These are phyloP conservation scores for Mycena vulgaris DNA, from an alignment of 768 basidiomycete species.

Conservation along the genomic window DNA sequence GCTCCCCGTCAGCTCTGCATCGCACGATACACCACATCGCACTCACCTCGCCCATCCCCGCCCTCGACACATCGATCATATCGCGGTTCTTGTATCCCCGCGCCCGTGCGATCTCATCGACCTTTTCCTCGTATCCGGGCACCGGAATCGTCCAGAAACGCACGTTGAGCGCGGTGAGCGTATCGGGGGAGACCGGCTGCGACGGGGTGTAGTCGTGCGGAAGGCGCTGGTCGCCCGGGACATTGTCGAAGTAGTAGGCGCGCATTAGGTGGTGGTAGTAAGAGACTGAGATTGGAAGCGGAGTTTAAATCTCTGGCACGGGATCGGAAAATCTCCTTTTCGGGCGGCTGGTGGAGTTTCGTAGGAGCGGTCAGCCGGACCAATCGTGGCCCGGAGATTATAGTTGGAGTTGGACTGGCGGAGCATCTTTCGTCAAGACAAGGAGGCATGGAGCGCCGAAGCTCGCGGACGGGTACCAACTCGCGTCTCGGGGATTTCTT, in stretches of 20 bases:
- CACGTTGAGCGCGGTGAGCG: conserved; percentile 73
- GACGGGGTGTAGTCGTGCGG: conserved; percentile 80
- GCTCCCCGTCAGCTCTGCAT: neutral
- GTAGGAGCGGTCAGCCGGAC: neutral
- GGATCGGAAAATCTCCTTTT: neutral
- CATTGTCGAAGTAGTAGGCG: conserved; percentile 83
- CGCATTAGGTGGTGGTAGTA: conserved; percentile 62
- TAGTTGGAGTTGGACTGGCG: too few relatives aligned
- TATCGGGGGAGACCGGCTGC: conserved; percentile 64
- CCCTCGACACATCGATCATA: conserved; percentile 81
- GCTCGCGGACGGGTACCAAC: too few relatives aligned
- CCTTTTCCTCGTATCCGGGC: conserved; percentile 66
- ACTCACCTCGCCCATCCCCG: conserved; percentile 77
- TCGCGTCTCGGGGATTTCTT: too few relatives aligned
- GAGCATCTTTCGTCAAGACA: too few relatives aligned
- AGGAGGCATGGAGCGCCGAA: too few relatives aligned
- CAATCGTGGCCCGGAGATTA: neutral
- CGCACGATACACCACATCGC: neutral
- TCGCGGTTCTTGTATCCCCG: conserved; percentile 90
- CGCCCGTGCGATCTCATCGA: conserved; percentile 77
- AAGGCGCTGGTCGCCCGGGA: conserved; percentile 85
- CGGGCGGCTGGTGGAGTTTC: neutral
- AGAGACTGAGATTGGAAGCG: neutral
- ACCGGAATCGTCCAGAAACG: conserved; percentile 78
- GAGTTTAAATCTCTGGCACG: conserved; percentile 12